Evolutionary conservation across 352 stramenopile species (phyloP), one percentile per base, ranked within the genome.

Genomic region (Pythium scleroteichum): DNA sequence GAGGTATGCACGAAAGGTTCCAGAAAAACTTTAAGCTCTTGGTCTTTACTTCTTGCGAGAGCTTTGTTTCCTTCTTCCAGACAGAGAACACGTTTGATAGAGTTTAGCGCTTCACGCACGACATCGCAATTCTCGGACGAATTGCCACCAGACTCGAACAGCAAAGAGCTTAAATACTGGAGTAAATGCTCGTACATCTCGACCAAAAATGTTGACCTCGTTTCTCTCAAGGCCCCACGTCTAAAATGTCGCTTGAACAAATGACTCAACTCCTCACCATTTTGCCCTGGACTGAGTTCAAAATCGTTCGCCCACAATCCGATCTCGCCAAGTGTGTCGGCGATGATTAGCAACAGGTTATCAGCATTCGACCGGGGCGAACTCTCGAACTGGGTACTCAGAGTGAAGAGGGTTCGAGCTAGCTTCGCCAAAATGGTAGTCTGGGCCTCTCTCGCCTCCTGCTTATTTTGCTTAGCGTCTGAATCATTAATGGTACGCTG

Each of bases 101-200:
- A 73, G 7, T 64, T 71, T 8, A 89, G 35, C 1, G 71, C 53
- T 57, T 85, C 62, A 26, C 79, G 59, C 3, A 93, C 59, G 2
- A 86, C 62, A 22, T 71, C 59, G 1, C 79, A 44, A n/a, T 8
- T 60, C 9, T 26, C 6, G 42, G 1, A 41, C 16, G 35, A 42
- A 22, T 53, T 14, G 14, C 29, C 16, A 27, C 62, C 55, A n/a
- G 66, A 48, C 17, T 91, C 82, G 33, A 92, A 91, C 39, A 94
- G 41, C 20, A 92, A 19, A n/a, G 82, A 87, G 32, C 76, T 82
- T 40, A 94, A 44, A 49, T 75, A 85, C 13, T 69, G 56, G 2
- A 94, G 66, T 41, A 90, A 48, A 38, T 69, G 67, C 50, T 90
- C 82, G 54, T 91, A 72, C 80, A 94, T 88, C 12, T 62, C 41